Conservation (phyloP, 2,329 filamentous ascomycete species). For the Nemania sp. region DNA sequence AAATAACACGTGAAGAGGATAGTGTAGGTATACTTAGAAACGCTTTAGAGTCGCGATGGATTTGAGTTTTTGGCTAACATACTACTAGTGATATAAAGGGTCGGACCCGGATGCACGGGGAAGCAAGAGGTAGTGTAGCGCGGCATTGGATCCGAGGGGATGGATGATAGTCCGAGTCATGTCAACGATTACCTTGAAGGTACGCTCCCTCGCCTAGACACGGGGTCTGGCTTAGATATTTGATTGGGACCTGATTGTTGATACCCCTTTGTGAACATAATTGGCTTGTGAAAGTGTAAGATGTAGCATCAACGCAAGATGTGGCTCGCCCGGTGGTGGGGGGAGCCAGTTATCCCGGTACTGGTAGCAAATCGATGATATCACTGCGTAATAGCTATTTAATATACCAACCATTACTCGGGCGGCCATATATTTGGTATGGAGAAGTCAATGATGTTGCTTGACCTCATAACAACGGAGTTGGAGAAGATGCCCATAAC, state of each 20-base stretch:
- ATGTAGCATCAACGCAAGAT: background rate
- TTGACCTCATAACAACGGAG: conserved; percentile 5
- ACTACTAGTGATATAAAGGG: conserved; percentile 4
- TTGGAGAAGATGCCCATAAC: background rate
- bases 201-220: background rate
- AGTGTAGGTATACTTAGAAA: background rate
- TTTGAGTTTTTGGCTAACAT: too few species aligned
- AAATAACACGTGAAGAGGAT: too few species aligned
- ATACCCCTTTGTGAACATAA: background rate
- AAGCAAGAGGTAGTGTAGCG: background rate
- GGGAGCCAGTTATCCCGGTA: conserved; percentile 1
- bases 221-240: background rate
- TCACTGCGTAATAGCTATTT: conserved; percentile 25
- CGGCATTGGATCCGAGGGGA: background rate
- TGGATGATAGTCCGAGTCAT: conserved; percentile 1
- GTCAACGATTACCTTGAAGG: background rate
- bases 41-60: too few species aligned
- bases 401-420: conserved; percentile 12
- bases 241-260: background rate
- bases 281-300: background rate
- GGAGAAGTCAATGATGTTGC: conserved; percentile 30
- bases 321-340: too few species aligned
- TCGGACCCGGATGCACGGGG: background rate
- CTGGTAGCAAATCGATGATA: conserved; percentile 9
- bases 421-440: conserved; percentile 27